These are phyloP conservation scores for Theileria orientalis DNA, from an alignment of 169 alveolate species.

Conservation along the genomic window DNA sequence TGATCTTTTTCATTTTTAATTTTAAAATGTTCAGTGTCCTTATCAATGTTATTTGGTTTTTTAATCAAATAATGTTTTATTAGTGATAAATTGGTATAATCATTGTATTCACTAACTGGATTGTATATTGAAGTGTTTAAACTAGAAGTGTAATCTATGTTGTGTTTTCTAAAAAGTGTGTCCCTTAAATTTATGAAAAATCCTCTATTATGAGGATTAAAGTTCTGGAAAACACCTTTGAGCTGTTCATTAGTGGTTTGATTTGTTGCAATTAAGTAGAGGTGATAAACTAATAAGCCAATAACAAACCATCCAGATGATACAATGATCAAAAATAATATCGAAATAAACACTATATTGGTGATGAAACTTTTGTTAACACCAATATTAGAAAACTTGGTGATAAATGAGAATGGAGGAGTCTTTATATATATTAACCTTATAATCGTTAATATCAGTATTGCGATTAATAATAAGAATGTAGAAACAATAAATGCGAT, in stretches of 20 bases:
- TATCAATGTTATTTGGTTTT: too few species aligned
- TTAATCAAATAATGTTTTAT: background rate
- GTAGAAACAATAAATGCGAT: constrained; percentile 63
- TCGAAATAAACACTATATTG: constrained; percentile 45
- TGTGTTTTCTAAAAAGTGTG: constrained; percentile 49
- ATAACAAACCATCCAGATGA: constrained; percentile 79
- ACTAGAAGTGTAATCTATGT: background rate
- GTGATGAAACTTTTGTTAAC: constrained; percentile 25
- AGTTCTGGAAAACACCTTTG: constrained; percentile 67
- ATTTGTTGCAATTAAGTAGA: constrained; percentile 71
- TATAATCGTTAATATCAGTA: constrained; percentile 41
- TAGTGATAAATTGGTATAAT: background rate
- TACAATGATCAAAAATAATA: constrained; percentile 54
- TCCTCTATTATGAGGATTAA: constrained; percentile 77
- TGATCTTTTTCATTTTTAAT: too few species aligned
- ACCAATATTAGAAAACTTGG: too few species aligned
- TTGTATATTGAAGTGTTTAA: background rate
- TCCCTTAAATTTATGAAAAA: constrained; percentile 65
- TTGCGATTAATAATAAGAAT: constrained; percentile 43
- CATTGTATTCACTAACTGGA: constrained; percentile 1
- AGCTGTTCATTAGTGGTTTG: constrained; percentile 82
- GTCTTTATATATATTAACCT: constrained; percentile 42
- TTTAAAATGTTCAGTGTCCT: too few species aligned
- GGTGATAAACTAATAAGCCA: constrained; percentile 76
- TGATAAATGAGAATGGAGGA: too few species aligned